These are phyloP conservation scores for Diaporthe velutina DNA, from an alignment of 2,329 filamentous ascomycete genomes.

Conservation along the genomic window DNA sequence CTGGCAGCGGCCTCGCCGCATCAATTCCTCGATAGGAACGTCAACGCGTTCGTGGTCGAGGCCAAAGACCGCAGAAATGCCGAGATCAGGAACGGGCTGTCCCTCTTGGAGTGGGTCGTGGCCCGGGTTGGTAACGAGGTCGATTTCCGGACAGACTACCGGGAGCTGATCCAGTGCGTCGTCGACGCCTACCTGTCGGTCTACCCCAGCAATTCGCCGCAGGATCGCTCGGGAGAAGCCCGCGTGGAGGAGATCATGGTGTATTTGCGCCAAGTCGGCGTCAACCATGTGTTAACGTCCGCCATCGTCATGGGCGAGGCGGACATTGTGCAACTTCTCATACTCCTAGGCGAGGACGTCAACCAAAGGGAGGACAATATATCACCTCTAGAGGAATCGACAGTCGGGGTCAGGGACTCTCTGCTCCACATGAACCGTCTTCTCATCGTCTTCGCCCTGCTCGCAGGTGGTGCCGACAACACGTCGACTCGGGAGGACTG, in stretches of 20 bases:
- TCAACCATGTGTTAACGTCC: background rate
- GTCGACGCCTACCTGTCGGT: background rate
- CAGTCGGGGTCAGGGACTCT: no score
- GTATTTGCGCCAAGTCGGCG: background rate
- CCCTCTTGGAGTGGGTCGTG: background rate
- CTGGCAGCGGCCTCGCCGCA: background rate
- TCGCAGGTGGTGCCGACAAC: slow-evolving; percentile 3
- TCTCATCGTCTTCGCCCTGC: background rate
- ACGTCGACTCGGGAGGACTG: background rate
- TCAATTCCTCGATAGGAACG: background rate
- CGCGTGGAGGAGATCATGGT: background rate
- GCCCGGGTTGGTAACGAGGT: background rate
- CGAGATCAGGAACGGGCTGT: background rate
- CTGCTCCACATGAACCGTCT: background rate
- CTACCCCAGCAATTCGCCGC: background rate
- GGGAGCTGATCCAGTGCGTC: background rate
- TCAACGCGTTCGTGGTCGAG: background rate
- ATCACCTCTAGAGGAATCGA: background rate
- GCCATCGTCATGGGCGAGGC: background rate
- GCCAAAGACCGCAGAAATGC: background rate
- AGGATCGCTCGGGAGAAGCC: background rate
- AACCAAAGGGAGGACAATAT: background rate
- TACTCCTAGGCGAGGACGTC: background rate
- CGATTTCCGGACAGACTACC: background rate
- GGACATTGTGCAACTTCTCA: background rate